Conservation (phyloP, 1,139 yeast genomes). For the Geotrichum candidum region DNA sequence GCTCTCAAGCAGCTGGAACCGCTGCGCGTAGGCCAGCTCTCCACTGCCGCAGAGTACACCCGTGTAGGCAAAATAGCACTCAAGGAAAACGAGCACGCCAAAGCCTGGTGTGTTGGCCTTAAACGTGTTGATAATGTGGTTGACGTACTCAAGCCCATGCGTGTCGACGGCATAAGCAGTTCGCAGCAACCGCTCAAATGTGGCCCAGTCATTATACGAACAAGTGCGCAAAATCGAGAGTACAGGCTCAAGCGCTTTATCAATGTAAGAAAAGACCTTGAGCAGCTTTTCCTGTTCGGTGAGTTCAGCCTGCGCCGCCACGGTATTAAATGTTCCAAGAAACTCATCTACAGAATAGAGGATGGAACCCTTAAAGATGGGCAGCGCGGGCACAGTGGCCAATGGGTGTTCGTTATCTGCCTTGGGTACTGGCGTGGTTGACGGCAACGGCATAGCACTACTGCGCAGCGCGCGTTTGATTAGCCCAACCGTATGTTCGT, state of each 20-base stretch:
- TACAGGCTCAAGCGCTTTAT: conserved; percentile 6
- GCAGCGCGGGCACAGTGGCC: not conserved
- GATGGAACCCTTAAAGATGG: conserved; percentile 9
- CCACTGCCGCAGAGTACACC: conserved; percentile 7
- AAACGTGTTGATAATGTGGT: conserved; percentile 13
- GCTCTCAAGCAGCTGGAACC: conserved; percentile 10
- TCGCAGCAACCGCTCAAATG: conserved; percentile 12
- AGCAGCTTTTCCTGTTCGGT: conserved; percentile 13
- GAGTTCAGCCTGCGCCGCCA: conserved; percentile 5
- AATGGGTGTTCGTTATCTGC: not conserved
- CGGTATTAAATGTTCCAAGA: conserved; percentile 4
- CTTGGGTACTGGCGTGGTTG: not conserved
- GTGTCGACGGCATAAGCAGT: conserved; percentile 14
- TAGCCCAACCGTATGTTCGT: conserved; percentile 11
- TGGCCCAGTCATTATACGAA: conserved; percentile 13
- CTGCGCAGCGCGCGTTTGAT: conserved; percentile 11
- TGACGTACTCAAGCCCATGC: conserved; percentile 10
- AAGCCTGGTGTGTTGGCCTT: conserved; percentile 11
- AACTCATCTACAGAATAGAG: conserved; percentile 11
- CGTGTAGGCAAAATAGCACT: conserved; percentile 15
- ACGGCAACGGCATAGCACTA: conserved; percentile 9
- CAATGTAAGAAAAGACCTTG: conserved; percentile 9
- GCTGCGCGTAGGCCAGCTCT: conserved; percentile 6
- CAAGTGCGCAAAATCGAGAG: conserved; percentile 14
- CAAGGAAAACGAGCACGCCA: conserved; percentile 14